Conservation (phyloP, 2,329 filamentous ascomycete species). For the Fusarium sp. region DNA sequence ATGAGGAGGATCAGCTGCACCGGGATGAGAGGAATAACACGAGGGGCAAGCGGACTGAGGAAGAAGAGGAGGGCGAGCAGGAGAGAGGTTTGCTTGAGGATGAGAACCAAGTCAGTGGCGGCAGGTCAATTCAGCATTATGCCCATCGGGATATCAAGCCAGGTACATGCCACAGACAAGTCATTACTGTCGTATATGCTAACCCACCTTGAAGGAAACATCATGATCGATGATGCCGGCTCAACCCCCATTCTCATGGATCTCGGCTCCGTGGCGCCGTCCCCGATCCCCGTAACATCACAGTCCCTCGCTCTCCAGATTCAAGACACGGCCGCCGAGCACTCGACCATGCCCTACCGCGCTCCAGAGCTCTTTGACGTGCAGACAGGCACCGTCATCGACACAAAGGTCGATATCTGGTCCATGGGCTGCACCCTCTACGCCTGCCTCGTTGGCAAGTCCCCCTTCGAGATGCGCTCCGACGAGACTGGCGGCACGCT, state of each 20-base stretch:
- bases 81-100: constrained; percentile 86
- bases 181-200: neutral
- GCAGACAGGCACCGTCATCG: constrained; percentile 89
- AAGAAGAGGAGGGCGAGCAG: constrained; percentile 79
- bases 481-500: constrained; percentile 96
- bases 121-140: constrained; percentile 78
- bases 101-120: constrained; percentile 74
- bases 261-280: constrained; percentile 88
- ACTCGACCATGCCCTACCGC: constrained; percentile 98
- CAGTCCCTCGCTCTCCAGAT: constrained; percentile 90
- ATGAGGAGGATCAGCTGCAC: constrained; percentile 54
- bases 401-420: constrained; percentile 99
- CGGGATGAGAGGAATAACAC: constrained; percentile 50
- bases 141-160: constrained; percentile 98
- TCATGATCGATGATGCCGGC: constrained; percentile 97
- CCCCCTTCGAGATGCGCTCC: constrained; percentile 93
- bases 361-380: constrained; percentile 98
- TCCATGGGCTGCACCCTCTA: constrained; percentile 97
- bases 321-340: constrained; percentile 94
- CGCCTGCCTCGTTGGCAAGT: constrained; percentile 95
- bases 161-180: constrained; percentile 64
- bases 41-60: constrained; percentile 63
- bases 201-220: constrained; percentile 73
- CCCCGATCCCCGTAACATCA: constrained; percentile 89
- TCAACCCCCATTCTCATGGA: constrained; percentile 95